These are phyloP conservation scores for Cordia subcordata DNA, from an alignment of 257 asterid genomes.

Conservation along the genomic window DNA sequence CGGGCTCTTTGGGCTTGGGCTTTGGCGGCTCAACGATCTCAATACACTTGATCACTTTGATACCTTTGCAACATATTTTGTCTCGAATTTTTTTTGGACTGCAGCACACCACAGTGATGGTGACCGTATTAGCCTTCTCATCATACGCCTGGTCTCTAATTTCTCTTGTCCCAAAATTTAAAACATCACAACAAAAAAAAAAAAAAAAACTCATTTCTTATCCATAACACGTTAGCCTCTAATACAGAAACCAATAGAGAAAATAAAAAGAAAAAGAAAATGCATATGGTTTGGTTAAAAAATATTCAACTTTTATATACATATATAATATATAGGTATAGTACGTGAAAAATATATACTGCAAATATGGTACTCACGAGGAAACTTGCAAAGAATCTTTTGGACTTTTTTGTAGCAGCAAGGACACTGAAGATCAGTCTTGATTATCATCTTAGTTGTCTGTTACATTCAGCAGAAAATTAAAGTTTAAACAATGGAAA, in stretches of 20 bases:
- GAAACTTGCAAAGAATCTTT: slow-evolving; percentile 66
- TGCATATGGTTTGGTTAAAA: neutral
- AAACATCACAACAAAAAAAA: slow-evolving; percentile 5
- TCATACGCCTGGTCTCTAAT: slow-evolving; percentile 60
- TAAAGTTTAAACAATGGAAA: too few species aligned
- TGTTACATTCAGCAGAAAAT: slow-evolving; percentile 6
- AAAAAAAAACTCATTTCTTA: slow-evolving; percentile 12
- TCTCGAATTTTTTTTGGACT: slow-evolving; percentile 77
- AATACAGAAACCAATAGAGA: too few species aligned
- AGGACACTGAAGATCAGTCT: slow-evolving; percentile 78
- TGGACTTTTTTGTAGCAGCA: slow-evolving; percentile 81
- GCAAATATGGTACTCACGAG: slow-evolving; percentile 41
- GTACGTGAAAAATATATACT: too few species aligned
- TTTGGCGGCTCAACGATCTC: slow-evolving; percentile 32
- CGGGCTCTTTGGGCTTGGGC: slow-evolving; percentile 26
- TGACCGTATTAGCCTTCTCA: slow-evolving; percentile 57
- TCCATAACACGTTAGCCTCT: neutral
- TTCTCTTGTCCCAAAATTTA: slow-evolving; percentile 40
- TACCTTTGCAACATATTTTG: slow-evolving; percentile 55
- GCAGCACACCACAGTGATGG: slow-evolving; percentile 65
- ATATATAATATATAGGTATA: too few species aligned
- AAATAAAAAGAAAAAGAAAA: too few species aligned
- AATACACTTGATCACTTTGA: slow-evolving; percentile 52
- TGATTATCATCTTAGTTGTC: slow-evolving; percentile 62
- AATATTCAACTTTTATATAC: neutral